These are phyloP conservation scores for Coniella lustricola DNA, from an alignment of 2,329 filamentous ascomycete genomes.

Conservation along the genomic window DNA sequence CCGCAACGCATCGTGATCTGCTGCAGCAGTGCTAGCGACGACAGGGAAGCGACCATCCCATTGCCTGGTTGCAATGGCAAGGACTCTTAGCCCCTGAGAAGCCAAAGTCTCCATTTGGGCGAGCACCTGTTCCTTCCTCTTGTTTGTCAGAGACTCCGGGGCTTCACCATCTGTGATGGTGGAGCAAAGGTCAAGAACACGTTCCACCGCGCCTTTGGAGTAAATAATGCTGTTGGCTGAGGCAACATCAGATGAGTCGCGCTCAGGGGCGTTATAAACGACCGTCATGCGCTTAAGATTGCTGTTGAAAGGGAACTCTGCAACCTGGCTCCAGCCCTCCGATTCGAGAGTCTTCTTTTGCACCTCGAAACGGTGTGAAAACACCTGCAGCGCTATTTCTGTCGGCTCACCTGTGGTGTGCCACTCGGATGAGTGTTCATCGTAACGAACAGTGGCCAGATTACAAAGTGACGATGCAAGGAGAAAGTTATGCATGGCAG, in stretches of 20 bases:
- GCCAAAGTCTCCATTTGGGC: conserved; percentile 53
- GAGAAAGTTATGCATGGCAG: conserved; percentile 44
- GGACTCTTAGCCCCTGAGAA: conserved; percentile 62
- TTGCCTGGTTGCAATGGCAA: conserved; percentile 62
- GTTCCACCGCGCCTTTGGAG: conserved; percentile 57
- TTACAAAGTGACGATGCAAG: conserved; percentile 59
- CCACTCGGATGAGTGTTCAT: conserved; percentile 51
- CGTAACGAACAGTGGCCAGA: conserved; percentile 50
- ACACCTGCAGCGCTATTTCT: conserved; percentile 70
- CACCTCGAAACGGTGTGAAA: conserved; percentile 59
- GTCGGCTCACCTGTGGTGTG: conserved; percentile 64
- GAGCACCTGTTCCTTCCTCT: conserved; percentile 43
- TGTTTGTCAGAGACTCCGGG: conserved; percentile 41
- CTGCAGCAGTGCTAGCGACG: conserved; percentile 24
- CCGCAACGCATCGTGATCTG: conserved; percentile 42
- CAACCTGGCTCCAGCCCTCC: conserved; percentile 54
- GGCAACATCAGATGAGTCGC: conserved; percentile 30
- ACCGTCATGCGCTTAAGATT: conserved; percentile 76
- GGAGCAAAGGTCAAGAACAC: conserved; percentile 50
- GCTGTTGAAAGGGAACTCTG: conserved; percentile 74
- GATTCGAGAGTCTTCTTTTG: conserved; percentile 47
- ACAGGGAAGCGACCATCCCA: conserved; percentile 42
- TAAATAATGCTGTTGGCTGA: conserved; percentile 48
- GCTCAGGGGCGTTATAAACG: conserved; percentile 49
- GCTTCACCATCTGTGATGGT: conserved; percentile 36